Percentiles rank a stretch among this genome's conserved stretches.
Evolutionary conservation across 2,329 filamentous ascomycete genomes (phyloP).

Genomic region (Apiospora rasikravindrae): DNA sequence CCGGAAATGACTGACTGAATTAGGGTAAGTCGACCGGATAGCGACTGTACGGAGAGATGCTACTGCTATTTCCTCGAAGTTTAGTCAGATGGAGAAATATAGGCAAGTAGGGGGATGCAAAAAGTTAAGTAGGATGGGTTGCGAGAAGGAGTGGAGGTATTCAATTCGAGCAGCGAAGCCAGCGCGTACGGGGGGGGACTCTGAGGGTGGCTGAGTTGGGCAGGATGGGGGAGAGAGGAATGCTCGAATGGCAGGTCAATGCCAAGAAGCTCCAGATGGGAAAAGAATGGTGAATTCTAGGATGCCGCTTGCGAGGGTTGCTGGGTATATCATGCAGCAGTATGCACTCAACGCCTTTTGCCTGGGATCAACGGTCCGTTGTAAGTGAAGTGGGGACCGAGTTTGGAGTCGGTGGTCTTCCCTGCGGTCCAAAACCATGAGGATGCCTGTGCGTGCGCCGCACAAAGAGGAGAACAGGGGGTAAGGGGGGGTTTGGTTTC

Average conservation of each 20-base stretch:
- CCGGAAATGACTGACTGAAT: conserved; percentile 25
- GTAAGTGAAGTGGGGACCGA: conserved; percentile 14
- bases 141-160: conserved; percentile 31
- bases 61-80: conserved; percentile 9
- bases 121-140: conserved; percentile 24
- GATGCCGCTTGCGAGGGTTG: conserved; percentile 8
- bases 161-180: conserved; percentile 30
- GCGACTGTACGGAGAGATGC: neutral
- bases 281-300: conserved; percentile 12
- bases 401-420: conserved; percentile 10
- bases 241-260: conserved; percentile 17
- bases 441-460: conserved; percentile 9
- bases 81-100: neutral
- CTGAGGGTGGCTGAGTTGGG: conserved; percentile 31
- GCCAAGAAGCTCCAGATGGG: conserved; percentile 19
- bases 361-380: conserved; percentile 16
- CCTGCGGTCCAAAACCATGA: conserved; percentile 7
- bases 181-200: conserved; percentile 34
- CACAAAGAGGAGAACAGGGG: conserved; percentile 17
- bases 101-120: conserved; percentile 1
- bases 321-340: conserved; percentile 20
- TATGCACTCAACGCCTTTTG: conserved; percentile 16
- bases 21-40: conserved; percentile 9
- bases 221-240: neutral
- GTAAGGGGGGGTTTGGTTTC: conserved; percentile 11